Evolutionary conservation across 129 eudicot species (phyloP).

Genomic region (Tagetes erecta): DNA sequence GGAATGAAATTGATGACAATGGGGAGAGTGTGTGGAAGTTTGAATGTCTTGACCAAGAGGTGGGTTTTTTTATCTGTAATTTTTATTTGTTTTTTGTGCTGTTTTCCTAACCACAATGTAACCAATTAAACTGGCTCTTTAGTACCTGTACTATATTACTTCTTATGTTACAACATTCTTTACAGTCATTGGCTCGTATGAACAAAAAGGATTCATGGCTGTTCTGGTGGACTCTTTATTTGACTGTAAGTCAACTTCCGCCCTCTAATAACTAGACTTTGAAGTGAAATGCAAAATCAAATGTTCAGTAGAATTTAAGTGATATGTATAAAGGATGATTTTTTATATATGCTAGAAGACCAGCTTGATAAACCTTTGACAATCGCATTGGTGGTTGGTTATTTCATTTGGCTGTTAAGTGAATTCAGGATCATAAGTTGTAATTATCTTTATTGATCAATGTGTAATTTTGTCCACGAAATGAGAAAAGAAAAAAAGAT

Average conservation of each 20-base stretch:
- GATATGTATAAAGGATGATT: background rate
- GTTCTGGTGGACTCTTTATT: conserved; percentile 98
- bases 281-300: background rate
- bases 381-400: conserved; percentile 14
- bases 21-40: conserved; percentile 97
- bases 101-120: background rate
- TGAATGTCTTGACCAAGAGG: conserved; percentile 99
- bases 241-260: conserved; percentile 61
- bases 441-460: background rate
- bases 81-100: background rate
- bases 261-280: background rate
- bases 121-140: background rate
- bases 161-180: conserved; percentile 8
- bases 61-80: conserved; percentile 24
- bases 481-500: background rate
- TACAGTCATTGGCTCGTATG: conserved; percentile 88
- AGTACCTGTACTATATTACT: conserved; percentile 9
- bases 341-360: conserved; percentile 2
- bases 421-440: conserved; percentile 7
- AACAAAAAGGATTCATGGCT: conserved; percentile 99
- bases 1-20: conserved; percentile 96
- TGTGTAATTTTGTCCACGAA: background rate
- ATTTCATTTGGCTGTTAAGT: conserved; percentile 19
- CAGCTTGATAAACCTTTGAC: conserved; percentile 16
- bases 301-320: background rate